Evolutionary conservation across 2,329 filamentous ascomycete species (phyloP).

Genomic region (Sporothrix sp.): DNA sequence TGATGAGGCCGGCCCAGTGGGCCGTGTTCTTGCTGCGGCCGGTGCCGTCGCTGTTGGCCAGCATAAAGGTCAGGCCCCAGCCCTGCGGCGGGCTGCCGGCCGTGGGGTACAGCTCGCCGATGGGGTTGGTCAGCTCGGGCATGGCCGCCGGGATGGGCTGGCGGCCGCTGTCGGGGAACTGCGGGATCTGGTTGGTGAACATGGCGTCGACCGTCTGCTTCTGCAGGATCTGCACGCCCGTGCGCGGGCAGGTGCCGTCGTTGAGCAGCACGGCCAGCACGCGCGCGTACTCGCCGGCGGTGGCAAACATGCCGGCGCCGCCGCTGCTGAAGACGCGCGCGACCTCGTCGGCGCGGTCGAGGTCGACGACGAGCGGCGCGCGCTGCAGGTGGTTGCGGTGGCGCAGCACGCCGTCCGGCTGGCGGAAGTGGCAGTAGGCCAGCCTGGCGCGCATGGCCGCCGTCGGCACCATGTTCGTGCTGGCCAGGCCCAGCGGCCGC

Average conservation of each 20-base stretch:
- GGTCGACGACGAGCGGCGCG: constrained; percentile 12
- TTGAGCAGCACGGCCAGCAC: constrained; percentile 52
- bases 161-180: constrained; percentile 39
- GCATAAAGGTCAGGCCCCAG: constrained; percentile 49
- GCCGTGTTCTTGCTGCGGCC: constrained; percentile 38
- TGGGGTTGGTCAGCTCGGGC: constrained; percentile 34
- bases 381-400: constrained; percentile 27
- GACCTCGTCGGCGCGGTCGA: constrained; percentile 2
- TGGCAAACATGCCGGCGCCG: constrained; percentile 35
- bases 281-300: constrained; percentile 34
- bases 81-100: constrained; percentile 42
- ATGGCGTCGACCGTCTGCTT: constrained; percentile 47
- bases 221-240: constrained; percentile 40
- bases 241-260: constrained; percentile 47
- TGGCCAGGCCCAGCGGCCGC: constrained; percentile 36
- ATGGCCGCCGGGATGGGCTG: constrained; percentile 34
- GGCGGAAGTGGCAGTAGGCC: constrained; percentile 44
- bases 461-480: constrained; percentile 39
- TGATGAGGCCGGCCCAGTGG: constrained; percentile 47
- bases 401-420: constrained; percentile 30
- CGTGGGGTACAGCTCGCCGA: constrained; percentile 39
- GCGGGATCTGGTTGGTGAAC: constrained; percentile 51
- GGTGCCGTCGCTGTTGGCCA: constrained; percentile 35
- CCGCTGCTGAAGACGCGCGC: constrained; percentile 28
- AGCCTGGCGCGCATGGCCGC: constrained; percentile 41